Evolutionary conservation across 2,329 filamentous ascomycete genomes (phyloP).

Genomic region (Bipolaris sorokiniana): DNA sequence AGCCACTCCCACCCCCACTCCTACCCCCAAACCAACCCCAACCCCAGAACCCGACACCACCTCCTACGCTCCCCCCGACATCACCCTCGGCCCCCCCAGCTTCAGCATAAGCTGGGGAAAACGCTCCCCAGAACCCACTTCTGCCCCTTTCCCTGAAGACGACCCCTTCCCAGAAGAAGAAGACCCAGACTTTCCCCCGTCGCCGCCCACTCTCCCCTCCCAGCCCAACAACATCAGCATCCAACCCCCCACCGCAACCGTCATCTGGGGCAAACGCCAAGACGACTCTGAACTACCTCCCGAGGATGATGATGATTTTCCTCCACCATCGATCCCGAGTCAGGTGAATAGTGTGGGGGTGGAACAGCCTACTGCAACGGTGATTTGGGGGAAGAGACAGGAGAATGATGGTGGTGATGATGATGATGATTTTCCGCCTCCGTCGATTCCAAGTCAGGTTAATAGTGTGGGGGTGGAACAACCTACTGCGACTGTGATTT

Average conservation of each 20-base stretch:
- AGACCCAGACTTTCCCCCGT: constrained; percentile 21
- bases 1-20: constrained; percentile 12
- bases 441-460: not conserved
- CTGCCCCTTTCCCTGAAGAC: not conserved
- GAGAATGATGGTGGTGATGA: not conserved
- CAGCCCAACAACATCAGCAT: constrained; percentile 21
- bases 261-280: constrained; percentile 19
- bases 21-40: constrained; percentile 3
- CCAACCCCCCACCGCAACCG: constrained; percentile 15
- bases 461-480: constrained; percentile 7
- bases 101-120: constrained; percentile 17
- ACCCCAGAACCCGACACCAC: constrained; percentile 1
- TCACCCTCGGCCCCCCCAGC: constrained; percentile 18
- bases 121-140: not conserved
- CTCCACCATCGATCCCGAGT: not conserved
- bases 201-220: constrained; percentile 9
- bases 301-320: not conserved
- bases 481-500: constrained; percentile 1
- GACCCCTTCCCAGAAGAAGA: constrained; percentile 8
- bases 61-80: constrained; percentile 13
- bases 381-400: constrained; percentile 15
- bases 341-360: constrained; percentile 4
- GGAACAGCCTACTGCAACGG: constrained; percentile 1
- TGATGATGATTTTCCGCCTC: not conserved
- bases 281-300: not conserved